Percentiles rank a stretch among this genome's conserved stretches.
These are phyloP conservation scores for Monosporascus sp. DNA, from an alignment of 2,329 filamentous ascomycete species.

Conservation along the genomic window DNA sequence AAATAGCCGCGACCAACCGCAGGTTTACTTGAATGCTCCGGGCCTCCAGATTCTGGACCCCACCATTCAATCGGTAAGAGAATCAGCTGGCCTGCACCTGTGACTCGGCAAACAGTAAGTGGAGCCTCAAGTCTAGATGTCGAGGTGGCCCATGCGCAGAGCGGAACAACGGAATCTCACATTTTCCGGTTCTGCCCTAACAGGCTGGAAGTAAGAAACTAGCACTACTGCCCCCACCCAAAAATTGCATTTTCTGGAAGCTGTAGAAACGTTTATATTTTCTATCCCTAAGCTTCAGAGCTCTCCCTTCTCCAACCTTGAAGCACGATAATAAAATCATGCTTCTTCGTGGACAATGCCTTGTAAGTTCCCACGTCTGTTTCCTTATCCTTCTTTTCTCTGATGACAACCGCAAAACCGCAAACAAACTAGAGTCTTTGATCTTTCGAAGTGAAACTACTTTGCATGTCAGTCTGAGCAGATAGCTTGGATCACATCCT, in stretches of 20 bases:
- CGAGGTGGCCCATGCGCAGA: no score
- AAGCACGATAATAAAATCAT: not conserved
- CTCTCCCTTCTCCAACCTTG: conserved; percentile 5
- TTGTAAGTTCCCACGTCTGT: conserved; percentile 12
- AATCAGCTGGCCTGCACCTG: no score
- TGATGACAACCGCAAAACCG: conserved; percentile 82
- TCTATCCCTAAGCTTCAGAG: conserved; percentile 1
- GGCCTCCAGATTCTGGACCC: no score
- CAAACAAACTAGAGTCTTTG: conserved; percentile 90
- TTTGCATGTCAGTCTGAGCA: conserved; percentile 92
- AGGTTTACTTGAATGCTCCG: not conserved
- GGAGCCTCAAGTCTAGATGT: no score
- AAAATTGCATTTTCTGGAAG: not conserved
- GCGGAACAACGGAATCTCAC: not conserved
- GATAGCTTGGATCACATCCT: conserved; percentile 13
- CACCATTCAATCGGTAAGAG: no score
- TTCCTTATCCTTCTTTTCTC: conserved; percentile 29
- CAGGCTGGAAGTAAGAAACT: not conserved
- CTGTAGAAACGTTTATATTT: not conserved
- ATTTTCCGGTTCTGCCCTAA: not conserved
- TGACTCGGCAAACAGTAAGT: no score
- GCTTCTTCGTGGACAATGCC: not conserved
- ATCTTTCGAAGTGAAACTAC: conserved; percentile 79
- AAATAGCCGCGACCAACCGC: not conserved
- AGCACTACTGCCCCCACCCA: not conserved